A percentile compares a stretch with the other conserved stretches of the same genome.
Evolutionary conservation across 306 rosid genomes (phyloP).

Genomic region (Trichosanthes truncata): DNA sequence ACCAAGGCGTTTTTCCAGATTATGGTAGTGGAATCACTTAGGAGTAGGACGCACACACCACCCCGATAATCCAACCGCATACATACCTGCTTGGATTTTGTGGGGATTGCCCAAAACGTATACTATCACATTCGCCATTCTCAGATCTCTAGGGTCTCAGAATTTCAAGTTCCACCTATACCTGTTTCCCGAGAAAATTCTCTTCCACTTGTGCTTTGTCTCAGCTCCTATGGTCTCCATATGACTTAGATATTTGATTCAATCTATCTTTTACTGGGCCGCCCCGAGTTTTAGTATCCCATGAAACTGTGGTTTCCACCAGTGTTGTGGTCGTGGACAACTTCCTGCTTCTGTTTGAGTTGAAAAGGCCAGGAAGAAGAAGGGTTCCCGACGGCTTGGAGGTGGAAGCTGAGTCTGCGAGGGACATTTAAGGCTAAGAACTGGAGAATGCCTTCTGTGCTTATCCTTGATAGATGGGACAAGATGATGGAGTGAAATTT

Average conservation of each 20-base stretch:
- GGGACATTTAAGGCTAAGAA: conserved; percentile 28
- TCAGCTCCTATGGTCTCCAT: conserved; percentile 17
- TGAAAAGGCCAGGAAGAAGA: neutral
- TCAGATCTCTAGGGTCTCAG: conserved; percentile 86
- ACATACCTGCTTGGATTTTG: conserved; percentile 49
- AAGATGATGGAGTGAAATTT: conserved; percentile 15
- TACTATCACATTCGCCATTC: conserved; percentile 29
- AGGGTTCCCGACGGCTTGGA: neutral
- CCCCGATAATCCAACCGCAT: too few relatives aligned
- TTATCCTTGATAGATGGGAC: conserved; percentile 23
- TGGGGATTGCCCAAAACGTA: conserved; percentile 31
- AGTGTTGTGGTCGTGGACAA: too few relatives aligned
- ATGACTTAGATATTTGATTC: too few relatives aligned
- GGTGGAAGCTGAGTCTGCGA: conserved; percentile 28
- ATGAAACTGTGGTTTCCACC: too few relatives aligned
- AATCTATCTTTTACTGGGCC: too few relatives aligned
- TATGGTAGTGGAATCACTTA: too few relatives aligned
- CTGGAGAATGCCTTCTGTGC: conserved; percentile 30
- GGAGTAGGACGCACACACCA: too few relatives aligned
- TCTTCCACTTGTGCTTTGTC: conserved; percentile 26
- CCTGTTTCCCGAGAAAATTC: conserved; percentile 35
- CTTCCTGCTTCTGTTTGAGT: neutral
- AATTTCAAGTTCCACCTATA: conserved; percentile 20
- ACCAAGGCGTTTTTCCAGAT: neutral
- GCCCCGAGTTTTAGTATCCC: too few relatives aligned